Conservation (phyloP, 2,329 filamentous ascomycete species). For the Arthrobotrys sphaeroides region DNA sequence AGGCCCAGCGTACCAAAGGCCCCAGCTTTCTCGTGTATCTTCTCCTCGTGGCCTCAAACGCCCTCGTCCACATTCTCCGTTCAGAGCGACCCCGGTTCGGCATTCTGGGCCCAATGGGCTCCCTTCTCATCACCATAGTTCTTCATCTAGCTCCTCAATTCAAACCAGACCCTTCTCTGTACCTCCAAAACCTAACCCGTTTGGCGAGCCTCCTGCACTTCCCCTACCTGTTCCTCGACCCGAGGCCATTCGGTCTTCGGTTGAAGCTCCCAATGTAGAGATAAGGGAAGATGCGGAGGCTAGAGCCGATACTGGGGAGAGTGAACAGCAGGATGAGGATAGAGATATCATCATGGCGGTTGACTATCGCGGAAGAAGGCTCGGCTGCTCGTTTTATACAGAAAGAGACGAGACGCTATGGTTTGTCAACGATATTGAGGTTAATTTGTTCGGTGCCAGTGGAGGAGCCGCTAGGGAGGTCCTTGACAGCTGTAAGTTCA, state of each 20-base stretch:
- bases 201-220: background rate
- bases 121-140: background rate
- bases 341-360: constrained; percentile 57
- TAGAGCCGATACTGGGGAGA: constrained; percentile 62
- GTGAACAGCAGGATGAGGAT: constrained; percentile 64
- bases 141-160: constrained; percentile 4
- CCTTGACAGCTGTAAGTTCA: constrained; percentile 36
- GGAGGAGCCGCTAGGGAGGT: constrained; percentile 36
- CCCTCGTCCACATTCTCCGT: constrained; percentile 30
- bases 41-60: constrained; percentile 23
- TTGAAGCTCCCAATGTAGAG: background rate
- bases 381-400: constrained; percentile 58
- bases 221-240: background rate
- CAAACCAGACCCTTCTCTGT: background rate
- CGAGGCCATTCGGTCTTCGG: background rate
- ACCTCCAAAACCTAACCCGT: background rate
- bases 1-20: background rate
- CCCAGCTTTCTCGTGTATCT: background rate
- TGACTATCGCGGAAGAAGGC: constrained; percentile 55
- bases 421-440: constrained; percentile 57
- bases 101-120: background rate
- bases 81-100: constrained; percentile 23
- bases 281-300: background rate
- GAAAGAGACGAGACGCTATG: constrained; percentile 55
- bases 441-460: constrained; percentile 27